Conservation (phyloP, 2,329 filamentous ascomycete genomes). For the Calonectria naviculata region DNA sequence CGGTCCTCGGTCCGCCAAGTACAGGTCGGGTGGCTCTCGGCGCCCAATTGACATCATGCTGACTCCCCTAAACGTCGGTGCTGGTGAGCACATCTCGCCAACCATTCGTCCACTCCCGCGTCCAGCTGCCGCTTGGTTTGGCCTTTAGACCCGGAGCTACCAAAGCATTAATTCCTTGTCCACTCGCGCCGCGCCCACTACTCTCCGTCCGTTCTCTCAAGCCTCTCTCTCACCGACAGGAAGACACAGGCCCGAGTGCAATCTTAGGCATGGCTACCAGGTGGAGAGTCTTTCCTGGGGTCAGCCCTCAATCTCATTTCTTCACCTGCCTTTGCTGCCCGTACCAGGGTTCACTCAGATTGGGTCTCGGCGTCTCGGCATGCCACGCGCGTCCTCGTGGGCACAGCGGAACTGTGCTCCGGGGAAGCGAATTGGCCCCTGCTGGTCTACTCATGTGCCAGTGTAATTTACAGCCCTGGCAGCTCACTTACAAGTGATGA, state of each 20-base stretch:
- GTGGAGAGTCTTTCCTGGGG: constrained; percentile 29
- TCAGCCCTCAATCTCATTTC: constrained; percentile 38
- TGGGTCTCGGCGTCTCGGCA: constrained; percentile 31
- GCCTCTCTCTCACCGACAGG: constrained; percentile 28
- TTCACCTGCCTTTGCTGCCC: neutral
- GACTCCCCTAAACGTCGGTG: constrained; percentile 20
- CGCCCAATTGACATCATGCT: constrained; percentile 40
- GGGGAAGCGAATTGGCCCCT: constrained; percentile 22
- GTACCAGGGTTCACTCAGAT: constrained; percentile 25
- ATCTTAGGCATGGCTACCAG: constrained; percentile 17
- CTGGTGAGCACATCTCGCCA: constrained; percentile 2
- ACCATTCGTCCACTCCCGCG: constrained; percentile 23
- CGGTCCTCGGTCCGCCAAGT: constrained; percentile 29
- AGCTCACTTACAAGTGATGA: constrained; percentile 11
- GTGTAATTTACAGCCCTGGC: constrained; percentile 14
- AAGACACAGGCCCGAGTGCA: constrained; percentile 2
- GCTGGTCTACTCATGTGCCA: constrained; percentile 2
- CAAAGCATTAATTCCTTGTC: constrained; percentile 5
- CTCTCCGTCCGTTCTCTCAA: neutral
- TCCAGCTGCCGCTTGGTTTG: neutral
- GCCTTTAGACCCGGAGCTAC: neutral
- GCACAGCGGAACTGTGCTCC: constrained; percentile 26
- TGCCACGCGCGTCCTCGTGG: constrained; percentile 33
- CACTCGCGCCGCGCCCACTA: neutral
- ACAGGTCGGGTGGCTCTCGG: constrained; percentile 26